Percentiles rank a stretch among this genome's conserved stretches.
These are phyloP conservation scores for Gossypium aridum DNA, from an alignment of 441 rosid species.

Conservation along the genomic window DNA sequence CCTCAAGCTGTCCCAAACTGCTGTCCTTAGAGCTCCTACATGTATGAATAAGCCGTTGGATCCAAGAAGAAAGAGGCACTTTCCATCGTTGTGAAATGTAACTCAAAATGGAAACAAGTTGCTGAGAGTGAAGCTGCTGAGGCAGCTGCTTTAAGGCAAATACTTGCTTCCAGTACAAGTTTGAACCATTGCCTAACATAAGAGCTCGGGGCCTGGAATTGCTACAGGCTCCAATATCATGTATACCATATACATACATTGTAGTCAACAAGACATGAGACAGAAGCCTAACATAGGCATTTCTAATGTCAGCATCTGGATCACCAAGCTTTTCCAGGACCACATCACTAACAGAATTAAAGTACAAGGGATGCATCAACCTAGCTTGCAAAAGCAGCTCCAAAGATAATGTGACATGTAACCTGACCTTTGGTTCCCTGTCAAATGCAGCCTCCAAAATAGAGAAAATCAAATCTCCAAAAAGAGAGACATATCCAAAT, in stretches of 20 bases:
- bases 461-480: slow-evolving; percentile 46
- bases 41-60: slow-evolving; percentile 64
- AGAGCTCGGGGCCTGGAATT: slow-evolving; percentile 41
- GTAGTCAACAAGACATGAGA: slow-evolving; percentile 65
- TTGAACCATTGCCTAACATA: slow-evolving; percentile 35
- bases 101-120: slow-evolving; percentile 91
- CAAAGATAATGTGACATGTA: slow-evolving; percentile 57
- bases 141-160: slow-evolving; percentile 79
- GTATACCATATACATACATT: slow-evolving; percentile 52
- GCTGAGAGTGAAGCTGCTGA: slow-evolving; percentile 82
- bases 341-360: slow-evolving; percentile 53
- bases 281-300: slow-evolving; percentile 65
- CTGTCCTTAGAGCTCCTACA: slow-evolving; percentile 52
- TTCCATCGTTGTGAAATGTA: slow-evolving; percentile 96
- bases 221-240: slow-evolving; percentile 38
- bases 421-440: slow-evolving; percentile 83
- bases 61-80: slow-evolving; percentile 88
- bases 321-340: slow-evolving; percentile 87
- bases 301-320: slow-evolving; percentile 61
- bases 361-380: slow-evolving; percentile 55
- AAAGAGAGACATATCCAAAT: slow-evolving; percentile 38
- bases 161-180: slow-evolving; percentile 88
- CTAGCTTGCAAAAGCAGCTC: slow-evolving; percentile 76
- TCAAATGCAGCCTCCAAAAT: slow-evolving; percentile 84
- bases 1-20: slow-evolving; percentile 53